Base-by-base conservation (phyloP, 2,329 filamentous ascomycete species). In the Calonectria leucothoes region DNA sequence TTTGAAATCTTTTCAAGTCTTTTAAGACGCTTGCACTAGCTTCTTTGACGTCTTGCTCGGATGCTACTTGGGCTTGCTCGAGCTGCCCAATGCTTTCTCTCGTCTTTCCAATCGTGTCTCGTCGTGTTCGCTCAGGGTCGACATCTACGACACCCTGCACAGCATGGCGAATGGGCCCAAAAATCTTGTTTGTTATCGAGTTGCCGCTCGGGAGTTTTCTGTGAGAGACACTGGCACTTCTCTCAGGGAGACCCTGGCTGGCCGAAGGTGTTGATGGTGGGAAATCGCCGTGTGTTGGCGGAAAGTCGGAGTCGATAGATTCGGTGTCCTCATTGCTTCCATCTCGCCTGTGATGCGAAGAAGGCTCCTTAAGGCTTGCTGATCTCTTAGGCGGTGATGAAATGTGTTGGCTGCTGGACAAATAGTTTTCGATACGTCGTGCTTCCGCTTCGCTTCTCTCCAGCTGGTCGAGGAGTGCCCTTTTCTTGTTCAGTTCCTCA, bases 71-170 rank as follows among this genome's bases (percentile, higher is more conserved):
- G 0, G 97, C 97, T 87, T 98, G 95, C 84, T 98, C 96, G 66
- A 99, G 89, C 87, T 98, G 91, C 57, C 86, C 90, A 75, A 99
- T 92, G 71, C 93, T 94, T 85, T 99, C 97, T 76, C 93, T 93
- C 0, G 97, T 99, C 89, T 98, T 98, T 48, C 96, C 96, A 78
- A 99, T 98, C 76, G 95, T 94, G 83, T 99, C 97, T 68, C 97
- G 91, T 67, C 97, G 90, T 52, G 96, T 98, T 75, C 96, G 90
- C 85, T 99, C 97, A 0, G 97, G 97, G 82, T 99, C 97, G 51
- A 97, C 95, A 82, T 99, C 97, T 1, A 97, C 96, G 80, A 98
- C 96, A 5, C 97, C 97, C 81, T 98, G 95, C 39, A 98, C 95
- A 0, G 97, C 97, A 85, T 99, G 96, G 69, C 95, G 97, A 75